Conservation (phyloP, 495 filamentous ascomycete species). For the Lasiosphaeria ovina region DNA sequence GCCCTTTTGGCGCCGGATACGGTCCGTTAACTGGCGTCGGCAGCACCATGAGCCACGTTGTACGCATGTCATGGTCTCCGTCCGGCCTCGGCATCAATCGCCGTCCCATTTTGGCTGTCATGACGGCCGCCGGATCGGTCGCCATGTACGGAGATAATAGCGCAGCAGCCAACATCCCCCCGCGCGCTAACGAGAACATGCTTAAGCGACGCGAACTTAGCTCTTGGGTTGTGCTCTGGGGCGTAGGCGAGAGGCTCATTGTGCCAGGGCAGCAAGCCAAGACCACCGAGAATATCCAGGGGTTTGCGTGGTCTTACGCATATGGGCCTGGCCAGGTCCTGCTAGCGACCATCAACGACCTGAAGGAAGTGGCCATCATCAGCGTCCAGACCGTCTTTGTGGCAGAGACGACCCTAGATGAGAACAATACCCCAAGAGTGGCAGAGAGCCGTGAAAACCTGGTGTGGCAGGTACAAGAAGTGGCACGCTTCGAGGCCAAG, state of each 20-base stretch:
- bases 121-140: slow-evolving; percentile 40
- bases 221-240: slow-evolving; percentile 42
- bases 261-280: slow-evolving; percentile 38
- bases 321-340: slow-evolving; percentile 36
- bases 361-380: slow-evolving; percentile 41
- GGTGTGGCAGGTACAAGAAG: slow-evolving; percentile 44
- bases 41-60: slow-evolving; percentile 48
- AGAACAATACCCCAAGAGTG: slow-evolving; percentile 2
- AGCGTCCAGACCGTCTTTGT: slow-evolving; percentile 34
- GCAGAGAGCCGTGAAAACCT: slow-evolving; percentile 20
- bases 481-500: slow-evolving; percentile 38
- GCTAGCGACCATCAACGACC: slow-evolving; percentile 44
- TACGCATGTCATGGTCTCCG: slow-evolving; percentile 46
- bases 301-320: slow-evolving; percentile 46
- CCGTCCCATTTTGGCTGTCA: slow-evolving; percentile 41
- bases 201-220: slow-evolving; percentile 28
- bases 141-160: slow-evolving; percentile 45
- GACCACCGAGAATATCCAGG: slow-evolving; percentile 39
- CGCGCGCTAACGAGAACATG: slow-evolving; percentile 28
- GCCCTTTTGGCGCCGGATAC: slow-evolving; percentile 41
- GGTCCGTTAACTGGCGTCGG: slow-evolving; percentile 43
- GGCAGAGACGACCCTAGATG: slow-evolving; percentile 13
- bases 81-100: slow-evolving; percentile 43
- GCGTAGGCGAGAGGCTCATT: slow-evolving; percentile 45
- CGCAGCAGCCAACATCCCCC: slow-evolving; percentile 24